These are phyloP conservation scores for Sporisorium reilianum DNA, from an alignment of 1,284 basidiomycete genomes.

Conservation along the genomic window DNA sequence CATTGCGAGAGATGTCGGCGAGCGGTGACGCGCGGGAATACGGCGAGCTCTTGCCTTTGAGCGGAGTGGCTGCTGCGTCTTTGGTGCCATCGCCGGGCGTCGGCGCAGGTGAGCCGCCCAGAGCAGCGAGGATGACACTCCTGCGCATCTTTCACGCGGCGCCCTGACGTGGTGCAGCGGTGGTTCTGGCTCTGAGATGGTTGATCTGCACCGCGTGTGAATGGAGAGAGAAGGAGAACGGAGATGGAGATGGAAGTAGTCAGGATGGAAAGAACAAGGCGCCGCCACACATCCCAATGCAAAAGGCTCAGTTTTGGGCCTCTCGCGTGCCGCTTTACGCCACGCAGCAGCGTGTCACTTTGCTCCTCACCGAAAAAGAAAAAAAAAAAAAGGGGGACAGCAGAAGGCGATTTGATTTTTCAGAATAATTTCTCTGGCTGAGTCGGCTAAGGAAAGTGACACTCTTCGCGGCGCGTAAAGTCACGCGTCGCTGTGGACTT, in stretches of 20 bases:
- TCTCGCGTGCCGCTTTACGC: background rate
- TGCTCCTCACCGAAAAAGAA: background rate
- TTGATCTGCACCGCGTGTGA: no score
- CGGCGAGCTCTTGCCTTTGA: constrained; percentile 25
- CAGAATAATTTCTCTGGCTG: constrained; percentile 12
- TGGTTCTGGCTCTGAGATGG: background rate
- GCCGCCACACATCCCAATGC: no score
- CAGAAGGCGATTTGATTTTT: constrained; percentile 13
- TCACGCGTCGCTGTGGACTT: constrained; percentile 31
- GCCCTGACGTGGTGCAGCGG: background rate
- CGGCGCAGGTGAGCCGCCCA: constrained; percentile 35
- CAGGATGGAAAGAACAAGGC: background rate
- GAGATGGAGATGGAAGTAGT: background rate
- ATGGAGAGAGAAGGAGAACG: background rate
- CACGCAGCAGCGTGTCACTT: constrained; percentile 7
- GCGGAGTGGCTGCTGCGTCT: constrained; percentile 7
- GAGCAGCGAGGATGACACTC: constrained; percentile 44
- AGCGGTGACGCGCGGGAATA: constrained; percentile 29
- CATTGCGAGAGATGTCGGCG: constrained; percentile 42
- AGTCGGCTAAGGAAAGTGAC: constrained; percentile 27
- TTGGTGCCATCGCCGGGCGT: constrained; percentile 16
- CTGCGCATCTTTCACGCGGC: constrained; percentile 28
- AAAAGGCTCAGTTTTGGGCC: constrained; percentile 6
- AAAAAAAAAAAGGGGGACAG: background rate
- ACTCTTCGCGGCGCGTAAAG: constrained; percentile 44